These are phyloP conservation scores for Pythium dissotocum DNA, from an alignment of 352 stramenopile genomes.

Conservation along the genomic window DNA sequence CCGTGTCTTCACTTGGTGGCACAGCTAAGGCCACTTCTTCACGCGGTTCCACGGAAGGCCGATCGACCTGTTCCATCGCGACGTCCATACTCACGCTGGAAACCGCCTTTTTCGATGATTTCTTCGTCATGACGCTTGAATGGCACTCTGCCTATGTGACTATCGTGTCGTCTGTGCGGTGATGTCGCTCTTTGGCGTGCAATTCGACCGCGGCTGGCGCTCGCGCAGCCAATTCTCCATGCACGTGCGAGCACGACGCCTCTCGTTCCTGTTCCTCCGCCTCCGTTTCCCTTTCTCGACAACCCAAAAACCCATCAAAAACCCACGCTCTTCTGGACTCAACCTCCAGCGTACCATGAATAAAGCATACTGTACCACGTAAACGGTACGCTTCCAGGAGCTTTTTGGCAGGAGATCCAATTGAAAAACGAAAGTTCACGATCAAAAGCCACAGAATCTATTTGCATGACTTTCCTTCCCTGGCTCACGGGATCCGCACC, in stretches of 20 bases:
- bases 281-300: neutral
- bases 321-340: neutral
- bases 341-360: neutral
- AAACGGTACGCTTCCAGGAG: neutral
- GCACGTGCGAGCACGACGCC: neutral
- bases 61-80: neutral
- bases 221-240: neutral
- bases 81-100: constrained; percentile 14
- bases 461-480: neutral
- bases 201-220: neutral
- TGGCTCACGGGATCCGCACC: neutral
- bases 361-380: neutral
- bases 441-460: no score
- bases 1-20: neutral
- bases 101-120: neutral
- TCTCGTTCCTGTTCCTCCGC: neutral
- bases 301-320: constrained; percentile 2
- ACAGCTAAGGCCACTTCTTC: neutral
- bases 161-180: neutral
- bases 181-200: neutral
- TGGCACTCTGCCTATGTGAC: neutral
- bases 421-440: neutral
- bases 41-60: neutral
- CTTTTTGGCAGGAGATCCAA: neutral
- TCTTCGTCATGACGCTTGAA: constrained; percentile 9